Base-by-base conservation (phyloP, 257 asterid genomes). In the Nicotiana undulata region DNA sequence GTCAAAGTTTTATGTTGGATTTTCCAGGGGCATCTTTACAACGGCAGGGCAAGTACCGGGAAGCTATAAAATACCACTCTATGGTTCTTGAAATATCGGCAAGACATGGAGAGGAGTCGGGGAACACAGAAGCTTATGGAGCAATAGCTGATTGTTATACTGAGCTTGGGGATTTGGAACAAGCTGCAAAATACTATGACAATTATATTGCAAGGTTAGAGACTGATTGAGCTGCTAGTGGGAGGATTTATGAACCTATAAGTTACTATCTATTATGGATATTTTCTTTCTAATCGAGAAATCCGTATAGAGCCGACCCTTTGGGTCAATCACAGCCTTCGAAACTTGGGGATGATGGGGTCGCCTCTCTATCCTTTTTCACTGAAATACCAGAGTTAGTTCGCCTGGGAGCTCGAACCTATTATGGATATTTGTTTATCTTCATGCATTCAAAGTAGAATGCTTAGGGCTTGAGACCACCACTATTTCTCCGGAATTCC, bases 101-200 rank as follows among this genome's bases (percentile, higher is more conserved):
- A 79, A 87, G 92, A 89, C 94, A 89, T 82, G 97, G 97, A 82
- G 98, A 96, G 83, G 94, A 94, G 55, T 96, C 98, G 28, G 99
- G 99, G 37, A 94, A 88, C 61, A 86, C 98, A 5, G 98, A 96
- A 89, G 99, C 99, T 53, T 94, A 87, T 66, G 99, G 98, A 63
- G 98, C 99, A 49, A 96, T 92, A 88, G 99, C 98, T 56, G 98
- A 96, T 90, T 96, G 98, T 82, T 96, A 96, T 74, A 92, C 98
- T 5, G 98, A 96, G 82, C 91, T 96, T 28, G 98, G 99, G 34
- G 99, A 96, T 84, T 84, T 96, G 61, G 98, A 96, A 84, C 85
- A 85, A 82, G 99, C 98, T 82, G 98, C 95, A 6, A 94, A 91
- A 81, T 96, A 84, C 91, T 96, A 93, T 32, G 98, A 94, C 82